A percentile compares a stretch with the other conserved stretches of the same genome.
These are phyloP conservation scores for Thalia dealbata DNA, from an alignment of 176 grass and related monocot species.

Conservation along the genomic window DNA sequence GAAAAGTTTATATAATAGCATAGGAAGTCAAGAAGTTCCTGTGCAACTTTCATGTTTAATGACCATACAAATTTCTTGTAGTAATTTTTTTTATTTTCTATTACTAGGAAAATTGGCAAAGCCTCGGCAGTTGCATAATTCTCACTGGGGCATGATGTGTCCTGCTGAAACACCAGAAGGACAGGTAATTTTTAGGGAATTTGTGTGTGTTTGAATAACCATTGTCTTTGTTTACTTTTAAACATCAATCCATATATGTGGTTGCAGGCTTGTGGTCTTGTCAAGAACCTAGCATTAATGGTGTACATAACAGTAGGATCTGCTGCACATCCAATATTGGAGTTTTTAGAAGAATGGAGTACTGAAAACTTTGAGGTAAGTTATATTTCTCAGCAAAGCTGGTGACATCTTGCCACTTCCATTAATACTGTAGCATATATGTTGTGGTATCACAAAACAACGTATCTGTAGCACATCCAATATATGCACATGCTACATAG, in stretches of 20 bases:
- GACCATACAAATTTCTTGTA: background rate
- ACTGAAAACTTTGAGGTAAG: slow-evolving; percentile 99
- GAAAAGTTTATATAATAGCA: background rate
- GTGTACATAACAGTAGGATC: slow-evolving; percentile 97
- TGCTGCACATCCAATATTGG: slow-evolving; percentile 96
- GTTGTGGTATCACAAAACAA: background rate
- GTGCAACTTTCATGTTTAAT: background rate
- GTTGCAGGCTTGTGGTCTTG: slow-evolving; percentile 87
- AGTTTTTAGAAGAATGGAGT: slow-evolving; percentile 98
- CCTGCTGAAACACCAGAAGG: slow-evolving; percentile 98
- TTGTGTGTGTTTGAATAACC: background rate
- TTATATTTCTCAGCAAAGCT: slow-evolving; percentile 1
- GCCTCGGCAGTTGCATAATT: slow-evolving; percentile 93
- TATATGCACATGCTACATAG: background rate
- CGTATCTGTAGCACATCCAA: too few species aligned
- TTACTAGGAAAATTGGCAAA: slow-evolving; percentile 83
- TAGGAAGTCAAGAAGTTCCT: background rate
- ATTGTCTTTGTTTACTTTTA: background rate
- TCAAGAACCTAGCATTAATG: slow-evolving; percentile 98
- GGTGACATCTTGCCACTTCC: background rate
- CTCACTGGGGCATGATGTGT: slow-evolving; percentile 99
- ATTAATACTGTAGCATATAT: background rate
- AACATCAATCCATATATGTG: background rate
- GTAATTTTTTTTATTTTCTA: slow-evolving; percentile 16
- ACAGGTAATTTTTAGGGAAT: slow-evolving; percentile 36